phyloP scores from a whole-genome alignment of 805 yeast species.

The Candida maesae region DNA sequence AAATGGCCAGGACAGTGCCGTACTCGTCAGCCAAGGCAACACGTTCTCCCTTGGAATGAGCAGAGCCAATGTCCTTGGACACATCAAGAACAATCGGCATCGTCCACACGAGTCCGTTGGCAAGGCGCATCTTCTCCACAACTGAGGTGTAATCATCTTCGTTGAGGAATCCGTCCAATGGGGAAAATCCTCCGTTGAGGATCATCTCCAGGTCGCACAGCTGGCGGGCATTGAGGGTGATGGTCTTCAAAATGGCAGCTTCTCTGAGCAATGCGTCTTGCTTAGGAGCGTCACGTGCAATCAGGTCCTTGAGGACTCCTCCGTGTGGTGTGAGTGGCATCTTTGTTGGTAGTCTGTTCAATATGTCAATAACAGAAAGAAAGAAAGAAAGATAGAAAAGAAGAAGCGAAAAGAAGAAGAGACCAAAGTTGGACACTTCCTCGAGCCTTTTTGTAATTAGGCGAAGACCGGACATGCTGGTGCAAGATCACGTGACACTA shows the following conservation, averaged over 20 bases:
- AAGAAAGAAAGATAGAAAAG: not conserved
- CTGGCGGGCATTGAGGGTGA: constrained; percentile 76
- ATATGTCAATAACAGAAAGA: not conserved
- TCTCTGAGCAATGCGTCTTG: constrained; percentile 55
- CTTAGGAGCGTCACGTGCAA: constrained; percentile 71
- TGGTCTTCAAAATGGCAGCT: constrained; percentile 42
- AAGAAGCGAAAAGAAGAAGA: too few relatives aligned
- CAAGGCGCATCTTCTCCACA: constrained; percentile 63
- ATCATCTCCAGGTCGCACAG: constrained; percentile 90
- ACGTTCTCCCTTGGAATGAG: constrained; percentile 52
- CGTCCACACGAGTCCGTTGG: constrained; percentile 80
- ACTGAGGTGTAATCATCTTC: constrained; percentile 64
- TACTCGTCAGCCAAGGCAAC: constrained; percentile 78
- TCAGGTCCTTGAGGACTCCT: constrained; percentile 79
- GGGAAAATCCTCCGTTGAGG: constrained; percentile 92
- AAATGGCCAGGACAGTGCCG: constrained; percentile 71
- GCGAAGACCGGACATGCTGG: not conserved
- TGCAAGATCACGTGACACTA: constrained; percentile 10
- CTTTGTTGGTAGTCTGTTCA: not conserved
- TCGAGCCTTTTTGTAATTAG: not conserved
- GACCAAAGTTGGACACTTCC: not conserved
- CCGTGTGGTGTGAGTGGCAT: constrained; percentile 86
- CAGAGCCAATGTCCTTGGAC: constrained; percentile 40
- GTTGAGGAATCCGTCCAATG: constrained; percentile 60
- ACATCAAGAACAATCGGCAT: constrained; percentile 92